Evolutionary conservation across 1,284 basidiomycete species (phyloP), one percentile per base, ranked within the genome.

Genomic region (Naganishia albida): DNA sequence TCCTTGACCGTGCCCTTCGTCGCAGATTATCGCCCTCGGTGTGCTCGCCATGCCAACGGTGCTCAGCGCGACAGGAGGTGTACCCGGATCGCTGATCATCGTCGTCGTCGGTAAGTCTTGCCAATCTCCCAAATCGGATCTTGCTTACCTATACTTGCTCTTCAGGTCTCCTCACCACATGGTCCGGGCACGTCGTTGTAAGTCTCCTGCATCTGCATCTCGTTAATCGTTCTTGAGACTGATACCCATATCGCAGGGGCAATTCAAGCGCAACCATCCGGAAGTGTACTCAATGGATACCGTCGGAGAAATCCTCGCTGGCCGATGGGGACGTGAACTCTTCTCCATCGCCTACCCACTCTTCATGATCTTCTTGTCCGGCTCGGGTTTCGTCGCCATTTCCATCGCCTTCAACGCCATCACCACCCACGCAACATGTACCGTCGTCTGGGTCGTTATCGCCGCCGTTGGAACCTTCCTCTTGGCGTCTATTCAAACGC

Each of bases 321-420:
- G 75, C 23, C 54, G 53, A 46, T 62, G 63, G 63, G 71, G 72
- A 48, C 66, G 72, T 67, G 71, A 72, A 53, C 62, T 70, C 40
- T 67, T 65, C 64, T 70, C 63, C 16, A 43, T 64, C 40, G 40
- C 50, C 52, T 74, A 70, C 57, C 66, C 69, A 4, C 50, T 69
- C 20, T 72, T 72, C 65, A 70, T 71, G 72, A 65, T 71, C 43
- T 70, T 71, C 66, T 39, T 67, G 13, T 54, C 69, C 30, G 71
- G 71, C 23, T 69, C 69, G 43, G 72, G 70, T 28, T 68, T 72
- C 52, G 64, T 74, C 25, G 67, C 70, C 51, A 68, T 70, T 38
- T 74, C 73, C 0, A 73, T 73, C 62, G 73, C 73, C 28, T 70
- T 77, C 53, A 75, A 75, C 65, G 71, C 75, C 23, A 64, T 77